Conservation (phyloP, 225 moss, liverwort and hornwort genomes). For the Marchantia paleacea region DNA sequence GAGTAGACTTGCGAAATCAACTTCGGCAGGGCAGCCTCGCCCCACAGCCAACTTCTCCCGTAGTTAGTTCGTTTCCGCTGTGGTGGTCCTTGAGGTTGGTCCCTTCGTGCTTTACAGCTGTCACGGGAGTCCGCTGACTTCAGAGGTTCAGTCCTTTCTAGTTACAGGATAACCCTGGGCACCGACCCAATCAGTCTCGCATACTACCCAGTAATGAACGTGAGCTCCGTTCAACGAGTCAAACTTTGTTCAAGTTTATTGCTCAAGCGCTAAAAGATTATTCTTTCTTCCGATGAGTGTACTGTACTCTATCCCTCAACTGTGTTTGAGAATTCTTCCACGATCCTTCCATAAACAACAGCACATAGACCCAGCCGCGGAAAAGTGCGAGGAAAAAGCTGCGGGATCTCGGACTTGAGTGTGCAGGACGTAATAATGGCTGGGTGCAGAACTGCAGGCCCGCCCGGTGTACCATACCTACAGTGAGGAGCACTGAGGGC, state of each 20-base stretch:
- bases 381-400: background rate
- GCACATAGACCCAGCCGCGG: background rate
- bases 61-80: background rate
- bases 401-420: background rate
- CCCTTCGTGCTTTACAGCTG: background rate
- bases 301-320: background rate
- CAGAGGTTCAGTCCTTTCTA: background rate
- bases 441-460: background rate
- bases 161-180: background rate
- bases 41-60: background rate
- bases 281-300: background rate
- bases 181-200: background rate
- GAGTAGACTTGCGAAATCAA: background rate
- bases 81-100: too few species aligned
- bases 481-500: background rate
- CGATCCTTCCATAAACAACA: background rate
- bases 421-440: background rate
- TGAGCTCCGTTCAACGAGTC: background rate
- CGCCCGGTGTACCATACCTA: background rate
- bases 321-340: conserved; percentile 1
- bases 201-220: background rate
- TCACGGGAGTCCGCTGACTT: background rate
- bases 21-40: background rate
- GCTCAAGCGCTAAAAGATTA: background rate
- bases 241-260: background rate